These are phyloP conservation scores for Casaregolazyma lundiana DNA, from an alignment of 1,139 yeast genomes.

Conservation along the genomic window DNA sequence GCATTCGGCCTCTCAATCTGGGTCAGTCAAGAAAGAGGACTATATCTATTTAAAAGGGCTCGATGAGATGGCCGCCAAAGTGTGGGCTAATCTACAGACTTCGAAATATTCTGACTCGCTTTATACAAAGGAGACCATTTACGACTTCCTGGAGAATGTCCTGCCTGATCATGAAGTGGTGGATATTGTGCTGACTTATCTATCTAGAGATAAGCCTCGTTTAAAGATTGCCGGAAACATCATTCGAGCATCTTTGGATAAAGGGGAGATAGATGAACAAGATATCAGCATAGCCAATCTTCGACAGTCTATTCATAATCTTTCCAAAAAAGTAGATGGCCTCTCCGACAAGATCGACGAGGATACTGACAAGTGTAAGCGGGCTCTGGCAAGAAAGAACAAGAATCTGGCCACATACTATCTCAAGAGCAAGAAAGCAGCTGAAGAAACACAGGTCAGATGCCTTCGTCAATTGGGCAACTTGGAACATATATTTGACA, in stretches of 20 bases:
- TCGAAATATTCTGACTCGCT: constrained; percentile 25
- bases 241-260: constrained; percentile 16
- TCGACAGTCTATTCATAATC: constrained; percentile 25
- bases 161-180: constrained; percentile 23
- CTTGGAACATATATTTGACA: constrained; percentile 31
- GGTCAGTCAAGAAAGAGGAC: constrained; percentile 24
- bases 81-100: constrained; percentile 17
- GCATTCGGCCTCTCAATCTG: constrained; percentile 21
- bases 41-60: constrained; percentile 26
- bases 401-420: constrained; percentile 29
- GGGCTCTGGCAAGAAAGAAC: constrained; percentile 22
- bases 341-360: constrained; percentile 24
- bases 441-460: constrained; percentile 27
- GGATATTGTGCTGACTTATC: constrained; percentile 27
- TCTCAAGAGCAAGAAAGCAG: constrained; percentile 25
- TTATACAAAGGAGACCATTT: constrained; percentile 23
- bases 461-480: constrained; percentile 30
- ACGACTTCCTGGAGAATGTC: constrained; percentile 9
- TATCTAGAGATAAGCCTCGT: constrained; percentile 26
- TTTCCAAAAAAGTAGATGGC: constrained; percentile 25
- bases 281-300: constrained; percentile 32
- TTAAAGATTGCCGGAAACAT: constrained; percentile 19
- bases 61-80: constrained; percentile 19
- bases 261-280: constrained; percentile 16
- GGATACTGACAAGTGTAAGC: constrained; percentile 19